Conservation (phyloP, 2,329 filamentous ascomycete species). For the Aaosphaeria pasadenensis region DNA sequence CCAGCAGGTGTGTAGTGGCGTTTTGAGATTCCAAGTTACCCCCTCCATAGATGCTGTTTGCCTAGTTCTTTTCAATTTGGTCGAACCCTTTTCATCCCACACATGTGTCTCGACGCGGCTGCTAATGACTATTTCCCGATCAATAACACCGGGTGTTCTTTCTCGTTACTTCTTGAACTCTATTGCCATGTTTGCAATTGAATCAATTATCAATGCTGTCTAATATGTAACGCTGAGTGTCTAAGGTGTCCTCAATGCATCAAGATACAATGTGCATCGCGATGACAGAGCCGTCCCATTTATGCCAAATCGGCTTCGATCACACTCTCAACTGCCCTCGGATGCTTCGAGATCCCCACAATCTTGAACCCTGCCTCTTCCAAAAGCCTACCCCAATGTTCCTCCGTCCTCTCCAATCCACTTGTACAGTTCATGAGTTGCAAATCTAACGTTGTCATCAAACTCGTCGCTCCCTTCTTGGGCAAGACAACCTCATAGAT, state of each 20-base stretch:
- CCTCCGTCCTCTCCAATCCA: slow-evolving; percentile 6
- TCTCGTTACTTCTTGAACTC: too few species aligned
- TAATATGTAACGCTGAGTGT: too few species aligned
- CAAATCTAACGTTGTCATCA: slow-evolving; percentile 7
- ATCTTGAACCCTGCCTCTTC: slow-evolving; percentile 3
- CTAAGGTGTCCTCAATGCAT: too few species aligned
- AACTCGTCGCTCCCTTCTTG: slow-evolving; percentile 4
- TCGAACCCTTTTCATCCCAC: too few species aligned
- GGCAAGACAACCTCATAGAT: slow-evolving; percentile 8
- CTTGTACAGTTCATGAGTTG: slow-evolving; percentile 7
- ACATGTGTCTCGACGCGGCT: too few species aligned
- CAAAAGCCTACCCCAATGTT: slow-evolving; percentile 5
- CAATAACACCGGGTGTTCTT: too few species aligned
- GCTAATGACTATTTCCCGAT: too few species aligned
- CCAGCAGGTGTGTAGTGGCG: not conserved
- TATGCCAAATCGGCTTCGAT: slow-evolving; percentile 14
- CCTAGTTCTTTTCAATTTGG: too few species aligned
- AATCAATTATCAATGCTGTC: too few species aligned
- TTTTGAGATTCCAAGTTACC: not conserved
- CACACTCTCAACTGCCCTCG: slow-evolving; percentile 5
- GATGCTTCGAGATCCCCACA: slow-evolving; percentile 4
- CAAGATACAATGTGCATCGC: too few species aligned
- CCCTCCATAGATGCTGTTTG: too few species aligned
- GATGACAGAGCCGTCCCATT: not conserved
- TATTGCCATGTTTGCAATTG: too few species aligned